Conservation (phyloP, 2,329 filamentous ascomycete species). For the Colletotrichum gigasporum region DNA sequence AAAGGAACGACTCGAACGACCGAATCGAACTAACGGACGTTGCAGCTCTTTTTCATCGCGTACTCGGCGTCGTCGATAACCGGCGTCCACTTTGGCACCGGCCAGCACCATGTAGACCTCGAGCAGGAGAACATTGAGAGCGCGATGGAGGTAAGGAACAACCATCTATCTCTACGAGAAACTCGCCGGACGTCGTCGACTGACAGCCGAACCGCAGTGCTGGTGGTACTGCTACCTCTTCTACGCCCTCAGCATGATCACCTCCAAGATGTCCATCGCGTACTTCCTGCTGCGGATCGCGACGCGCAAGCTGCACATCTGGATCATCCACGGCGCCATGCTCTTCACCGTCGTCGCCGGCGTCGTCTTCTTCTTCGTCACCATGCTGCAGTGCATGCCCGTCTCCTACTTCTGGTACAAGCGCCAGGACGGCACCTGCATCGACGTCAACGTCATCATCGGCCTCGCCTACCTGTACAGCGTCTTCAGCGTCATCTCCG, state of each 20-base stretch:
- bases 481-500: slow-evolving; percentile 56
- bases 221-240: slow-evolving; percentile 51
- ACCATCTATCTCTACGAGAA: not conserved
- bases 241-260: slow-evolving; percentile 47
- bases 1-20: slow-evolving; percentile 20
- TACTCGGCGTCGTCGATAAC: slow-evolving; percentile 45
- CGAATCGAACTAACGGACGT: not conserved
- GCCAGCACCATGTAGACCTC: slow-evolving; percentile 46
- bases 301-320: slow-evolving; percentile 41
- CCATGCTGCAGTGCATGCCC: slow-evolving; percentile 50
- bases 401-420: slow-evolving; percentile 53
- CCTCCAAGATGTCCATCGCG: slow-evolving; percentile 53
- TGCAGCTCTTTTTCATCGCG: slow-evolving; percentile 47
- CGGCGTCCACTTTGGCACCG: slow-evolving; percentile 52
- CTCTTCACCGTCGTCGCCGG: slow-evolving; percentile 47
- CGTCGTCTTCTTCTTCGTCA: slow-evolving; percentile 51
- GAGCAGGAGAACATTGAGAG: slow-evolving; percentile 33
- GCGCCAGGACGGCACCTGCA: slow-evolving; percentile 44
- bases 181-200: not conserved
- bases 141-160: slow-evolving; percentile 45
- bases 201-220: no score
- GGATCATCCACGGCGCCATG: slow-evolving; percentile 48
- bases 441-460: slow-evolving; percentile 55
- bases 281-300: slow-evolving; percentile 53
- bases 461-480: slow-evolving; percentile 63